Evolutionary conservation across 169 alveolate species (phyloP), one percentile per base, ranked within the genome.

Genomic region (Cryptosporidium bovis): DNA sequence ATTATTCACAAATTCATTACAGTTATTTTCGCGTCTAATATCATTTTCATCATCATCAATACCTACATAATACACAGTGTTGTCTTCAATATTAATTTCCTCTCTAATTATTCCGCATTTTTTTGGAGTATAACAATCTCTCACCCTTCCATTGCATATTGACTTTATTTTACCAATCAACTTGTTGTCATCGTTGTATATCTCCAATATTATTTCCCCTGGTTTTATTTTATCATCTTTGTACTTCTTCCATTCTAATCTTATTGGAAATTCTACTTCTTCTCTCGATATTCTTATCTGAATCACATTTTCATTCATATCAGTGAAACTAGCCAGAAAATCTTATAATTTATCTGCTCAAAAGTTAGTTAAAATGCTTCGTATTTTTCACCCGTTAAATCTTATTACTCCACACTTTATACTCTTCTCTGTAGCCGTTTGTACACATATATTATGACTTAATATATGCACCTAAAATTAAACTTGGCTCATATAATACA

Each of bases 141-240:
- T 16, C 12, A 77, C 20, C 64, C 46, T 77, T 31, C 87, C 87
- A n/a, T 60, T 58, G 20, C 77, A 77, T 20, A 40, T 56, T 18
- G 87, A 77, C 16, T 77, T 77, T 46, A 77, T 31, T 15, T n/a
- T 60, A 29, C 36, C 18, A n/a, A 77, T 16, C 48, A 44, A 10
- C 29, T 62, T 18, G 10, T 71, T 46, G 64, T 31, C 44, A 27
- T 18, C 33, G 55, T 77, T 51, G 12, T 27, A 27, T 3, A 77
- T 31, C 16, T 60, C 65, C n/a, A 77, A 24, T 20, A 77, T 77
- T 12, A 44, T 46, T 13, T 77, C 87, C 7, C 71, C 71, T 7
- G 87, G 87, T 7, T 77, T 77, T 44, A 77, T 31, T 27, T 60
- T 77, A 15, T 77, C 87, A 44, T 62, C 36, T 5, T 33, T 10